A percentile compares a stretch with the other conserved stretches of the same genome.
phyloP scores from a whole-genome alignment of 139 green algal species.

The Tetradesmus obliquus region DNA sequence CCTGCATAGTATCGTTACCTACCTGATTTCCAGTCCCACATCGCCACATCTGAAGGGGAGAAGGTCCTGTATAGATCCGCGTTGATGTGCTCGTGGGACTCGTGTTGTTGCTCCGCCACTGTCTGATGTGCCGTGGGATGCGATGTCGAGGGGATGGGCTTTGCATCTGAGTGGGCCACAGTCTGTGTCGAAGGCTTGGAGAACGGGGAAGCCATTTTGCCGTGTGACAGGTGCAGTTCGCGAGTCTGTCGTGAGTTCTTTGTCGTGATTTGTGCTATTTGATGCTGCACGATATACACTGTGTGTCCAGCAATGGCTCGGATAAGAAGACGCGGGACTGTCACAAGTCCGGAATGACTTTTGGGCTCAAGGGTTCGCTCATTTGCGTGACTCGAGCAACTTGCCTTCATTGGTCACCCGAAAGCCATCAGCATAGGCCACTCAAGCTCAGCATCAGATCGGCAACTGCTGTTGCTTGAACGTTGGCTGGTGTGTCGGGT shows the following conservation, averaged over 20 bases:
- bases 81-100: slow-evolving; percentile 26
- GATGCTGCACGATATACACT: background rate
- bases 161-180: background rate
- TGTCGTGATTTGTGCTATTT: too few relatives aligned
- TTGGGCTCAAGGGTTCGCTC: background rate
- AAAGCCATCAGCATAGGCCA: background rate
- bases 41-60: slow-evolving; percentile 23
- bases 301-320: background rate
- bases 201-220: background rate
- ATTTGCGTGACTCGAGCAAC: background rate
- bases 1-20: background rate
- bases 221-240: background rate
- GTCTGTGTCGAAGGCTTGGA: background rate
- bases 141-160: background rate
- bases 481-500: background rate
- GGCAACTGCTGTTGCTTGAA: background rate
- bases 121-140: background rate
- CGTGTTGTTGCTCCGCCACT: background rate
- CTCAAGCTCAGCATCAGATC: background rate
- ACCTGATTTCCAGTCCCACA: slow-evolving; percentile 13
- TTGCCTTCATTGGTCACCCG: background rate
- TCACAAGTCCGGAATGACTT: background rate
- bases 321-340: background rate
- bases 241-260: background rate
- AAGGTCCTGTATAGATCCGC: slow-evolving; percentile 36